Evolutionary conservation across 2,329 filamentous ascomycete genomes (phyloP), one percentile per base, ranked within the genome.

Genomic region (Diplocarpon rosae): DNA sequence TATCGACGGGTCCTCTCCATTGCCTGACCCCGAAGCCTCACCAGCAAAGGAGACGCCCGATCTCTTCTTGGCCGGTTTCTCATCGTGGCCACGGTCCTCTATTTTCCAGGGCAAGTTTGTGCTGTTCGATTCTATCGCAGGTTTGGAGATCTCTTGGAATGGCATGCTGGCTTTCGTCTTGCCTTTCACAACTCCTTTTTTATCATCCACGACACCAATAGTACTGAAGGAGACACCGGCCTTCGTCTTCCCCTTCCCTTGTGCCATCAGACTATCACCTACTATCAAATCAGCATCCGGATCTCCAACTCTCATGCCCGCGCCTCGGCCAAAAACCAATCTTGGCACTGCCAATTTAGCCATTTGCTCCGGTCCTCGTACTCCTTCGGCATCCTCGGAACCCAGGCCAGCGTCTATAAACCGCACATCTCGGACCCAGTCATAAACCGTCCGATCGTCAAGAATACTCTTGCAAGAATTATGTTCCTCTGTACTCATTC

Each of bases 401-500:
- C 7, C 20, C 20, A 24, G 20, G 20, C 20, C 20, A 24, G 66
- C 45, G 1, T 59, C 52, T 1, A 67, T 55, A 38, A 80, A 71
- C 39, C 59, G 65, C 1, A 69, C 67, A 42, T 75, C 71, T 46
- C 68, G 63, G 33, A 80, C 75, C 75, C 76, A 80, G 47, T 76
- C 68, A 53, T 74, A 76, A 39, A 80, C 73, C 0, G 67, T 66
- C 16, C 65, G 60, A 53, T 79, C 73, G 48, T 80, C 76, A 5
- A 80, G 58, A n/a, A 80, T 69, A 5, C 66, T 69, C 54, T 73
- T 77, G 50, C 71, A 69, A 42, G 66, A 68, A 37, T 69, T 67
- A 49, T 78, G 74, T 54, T 80, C 76, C 2, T 72, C 72, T 45
- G 78, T 77, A 0, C 82, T 85, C 85, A 95, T 90, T 29, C 78